Conservation (phyloP, 2,329 filamentous ascomycete genomes). For the Colletotrichum limetticola region DNA sequence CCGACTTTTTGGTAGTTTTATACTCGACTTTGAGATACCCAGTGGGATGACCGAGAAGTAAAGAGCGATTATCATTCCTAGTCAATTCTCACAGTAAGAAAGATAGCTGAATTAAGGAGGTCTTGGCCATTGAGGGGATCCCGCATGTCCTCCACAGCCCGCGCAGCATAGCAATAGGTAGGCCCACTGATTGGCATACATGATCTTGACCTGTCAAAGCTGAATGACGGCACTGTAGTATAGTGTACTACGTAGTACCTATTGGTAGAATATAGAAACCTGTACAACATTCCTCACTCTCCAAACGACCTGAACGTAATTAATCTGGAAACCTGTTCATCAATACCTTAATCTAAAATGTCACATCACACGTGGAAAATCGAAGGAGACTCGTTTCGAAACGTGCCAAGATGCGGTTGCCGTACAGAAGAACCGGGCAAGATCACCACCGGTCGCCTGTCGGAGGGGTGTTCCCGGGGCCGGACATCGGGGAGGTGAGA, state of each 20-base stretch:
- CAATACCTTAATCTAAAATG: neutral
- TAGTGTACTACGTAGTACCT: neutral
- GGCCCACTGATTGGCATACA: conserved; percentile 2
- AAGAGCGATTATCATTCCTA: neutral
- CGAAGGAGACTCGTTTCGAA: neutral
- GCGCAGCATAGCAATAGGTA: neutral
- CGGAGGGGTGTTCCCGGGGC: neutral
- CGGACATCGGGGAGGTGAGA: neutral
- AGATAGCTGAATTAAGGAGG: conserved; percentile 23
- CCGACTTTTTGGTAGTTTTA: neutral
- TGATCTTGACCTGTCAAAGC: neutral
- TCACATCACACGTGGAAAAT: conserved; percentile 23
- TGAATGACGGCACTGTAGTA: neutral
- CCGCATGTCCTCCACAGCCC: conserved; percentile 5
- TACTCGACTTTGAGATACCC: neutral
- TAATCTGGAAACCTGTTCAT: conserved; percentile 5
- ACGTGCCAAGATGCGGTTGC: conserved; percentile 13
- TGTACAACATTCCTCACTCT: neutral
- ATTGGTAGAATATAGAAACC: neutral
- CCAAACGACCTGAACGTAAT: neutral
- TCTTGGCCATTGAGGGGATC: conserved; percentile 13
- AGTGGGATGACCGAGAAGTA: neutral
- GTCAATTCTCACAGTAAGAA: neutral
- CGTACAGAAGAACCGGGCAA: conserved; percentile 1
- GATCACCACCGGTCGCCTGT: conserved; percentile 9